Percentiles rank a stretch among this genome's conserved stretches.
phyloP scores from a whole-genome alignment of 805 yeast species.

The Candida silvicultrix region DNA sequence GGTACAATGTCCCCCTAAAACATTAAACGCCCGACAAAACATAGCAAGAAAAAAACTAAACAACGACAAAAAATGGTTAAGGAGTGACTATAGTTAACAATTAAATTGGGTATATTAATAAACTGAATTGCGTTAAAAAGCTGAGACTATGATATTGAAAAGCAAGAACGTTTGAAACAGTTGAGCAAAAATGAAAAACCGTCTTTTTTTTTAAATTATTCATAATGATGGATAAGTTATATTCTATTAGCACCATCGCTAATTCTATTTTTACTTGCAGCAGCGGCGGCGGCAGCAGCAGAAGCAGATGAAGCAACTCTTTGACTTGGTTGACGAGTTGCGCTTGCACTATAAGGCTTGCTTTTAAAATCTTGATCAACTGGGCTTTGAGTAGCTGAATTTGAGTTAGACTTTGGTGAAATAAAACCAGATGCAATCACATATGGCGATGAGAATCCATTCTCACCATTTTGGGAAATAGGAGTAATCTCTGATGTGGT shows the following conservation, averaged over 20 bases:
- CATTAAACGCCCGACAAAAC: background rate
- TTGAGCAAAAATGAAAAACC: background rate
- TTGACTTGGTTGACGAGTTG: constrained; percentile 16
- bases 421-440: constrained; percentile 55
- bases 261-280: background rate
- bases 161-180: background rate
- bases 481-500: constrained; percentile 30
- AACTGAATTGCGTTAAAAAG: background rate
- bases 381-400: constrained; percentile 13
- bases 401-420: constrained; percentile 37
- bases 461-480: constrained; percentile 16
- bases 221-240: background rate
- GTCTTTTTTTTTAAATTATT: background rate
- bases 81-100: background rate
- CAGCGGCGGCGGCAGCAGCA: constrained; percentile 15
- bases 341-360: constrained; percentile 16
- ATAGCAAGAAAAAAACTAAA: background rate
- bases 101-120: no score
- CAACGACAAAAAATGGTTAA: background rate
- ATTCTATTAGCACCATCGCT: background rate
- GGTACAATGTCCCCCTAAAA: background rate
- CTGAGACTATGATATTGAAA: background rate
- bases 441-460: constrained; percentile 65
- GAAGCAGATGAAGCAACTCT: constrained; percentile 5
- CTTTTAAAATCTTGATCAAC: constrained; percentile 16